phyloP scores from a whole-genome alignment of 2,329 filamentous ascomycete species.

The Neofusicoccum parvum region DNA sequence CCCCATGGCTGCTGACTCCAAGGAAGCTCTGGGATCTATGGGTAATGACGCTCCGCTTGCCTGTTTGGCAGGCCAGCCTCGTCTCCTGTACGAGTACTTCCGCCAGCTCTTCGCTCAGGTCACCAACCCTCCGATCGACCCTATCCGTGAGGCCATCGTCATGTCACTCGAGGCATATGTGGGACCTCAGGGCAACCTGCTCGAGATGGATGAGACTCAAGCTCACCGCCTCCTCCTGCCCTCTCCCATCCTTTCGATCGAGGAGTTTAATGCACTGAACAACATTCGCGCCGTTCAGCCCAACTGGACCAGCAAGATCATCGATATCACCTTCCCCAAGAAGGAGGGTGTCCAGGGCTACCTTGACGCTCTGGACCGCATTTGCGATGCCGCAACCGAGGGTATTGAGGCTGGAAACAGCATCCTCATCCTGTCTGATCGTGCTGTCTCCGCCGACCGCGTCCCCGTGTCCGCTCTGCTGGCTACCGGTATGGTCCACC shows the following conservation, averaged over 20 bases:
- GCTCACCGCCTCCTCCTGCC: conserved; percentile 83
- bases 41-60: conserved; percentile 94
- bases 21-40: conserved; percentile 96
- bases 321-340: conserved; percentile 94
- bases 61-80: conserved; percentile 85
- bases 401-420: conserved; percentile 83
- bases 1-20: conserved; percentile 96
- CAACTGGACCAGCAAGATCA: conserved; percentile 84
- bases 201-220: conserved; percentile 90
- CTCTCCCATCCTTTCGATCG: conserved; percentile 84
- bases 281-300: conserved; percentile 73
- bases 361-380: conserved; percentile 80
- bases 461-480: conserved; percentile 84
- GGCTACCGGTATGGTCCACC: conserved; percentile 91
- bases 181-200: conserved; percentile 89
- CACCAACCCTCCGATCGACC: conserved; percentile 96
- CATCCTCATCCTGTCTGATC: conserved; percentile 86
- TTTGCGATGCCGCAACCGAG: conserved; percentile 81
- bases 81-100: conserved; percentile 94
- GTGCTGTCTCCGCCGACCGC: conserved; percentile 78
- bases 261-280: conserved; percentile 85
- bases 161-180: conserved; percentile 98
- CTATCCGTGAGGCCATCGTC: conserved; percentile 94
- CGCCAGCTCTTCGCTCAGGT: conserved; percentile 96
- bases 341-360: conserved; percentile 80